Conservation (phyloP, 2,329 filamentous ascomycete genomes). For the Cladosporium sp. region DNA sequence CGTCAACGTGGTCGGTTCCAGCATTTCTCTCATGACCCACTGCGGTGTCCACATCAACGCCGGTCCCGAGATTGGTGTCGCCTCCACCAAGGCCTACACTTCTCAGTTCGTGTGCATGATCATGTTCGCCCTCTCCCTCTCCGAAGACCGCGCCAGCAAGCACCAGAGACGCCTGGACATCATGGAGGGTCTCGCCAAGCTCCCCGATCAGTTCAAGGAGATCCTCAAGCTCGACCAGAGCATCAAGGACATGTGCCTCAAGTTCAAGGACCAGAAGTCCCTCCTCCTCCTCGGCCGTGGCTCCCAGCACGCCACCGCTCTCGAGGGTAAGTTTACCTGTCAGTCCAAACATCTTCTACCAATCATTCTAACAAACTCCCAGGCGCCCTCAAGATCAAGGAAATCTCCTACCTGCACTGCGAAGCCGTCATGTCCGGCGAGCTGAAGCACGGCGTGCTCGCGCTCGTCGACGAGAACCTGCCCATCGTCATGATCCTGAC, state of each 20-base stretch:
- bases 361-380: slow-evolving; percentile 7
- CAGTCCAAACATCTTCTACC: too few species aligned
- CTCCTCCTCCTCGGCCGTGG: slow-evolving; percentile 89
- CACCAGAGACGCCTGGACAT: slow-evolving; percentile 88
- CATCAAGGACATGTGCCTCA: slow-evolving; percentile 91
- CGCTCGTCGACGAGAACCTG: slow-evolving; percentile 94
- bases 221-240: slow-evolving; percentile 86
- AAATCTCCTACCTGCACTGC: slow-evolving; percentile 99
- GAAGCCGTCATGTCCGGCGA: slow-evolving; percentile 99
- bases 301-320: slow-evolving; percentile 92
- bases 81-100: slow-evolving; percentile 98
- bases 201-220: slow-evolving; percentile 88
- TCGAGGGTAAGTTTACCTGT: slow-evolving; percentile 70
- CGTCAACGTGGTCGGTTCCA: slow-evolving; percentile 97
- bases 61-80: slow-evolving; percentile 96
- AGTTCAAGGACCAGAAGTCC: slow-evolving; percentile 97
- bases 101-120: slow-evolving; percentile 99
- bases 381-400: slow-evolving; percentile 97
- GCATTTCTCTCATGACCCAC: slow-evolving; percentile 97
- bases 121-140: slow-evolving; percentile 96
- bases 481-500: slow-evolving; percentile 99
- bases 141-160: slow-evolving; percentile 96
- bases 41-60: slow-evolving; percentile 99
- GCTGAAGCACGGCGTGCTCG: slow-evolving; percentile 97
- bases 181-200: slow-evolving; percentile 83